Percentiles rank a stretch among this genome's conserved stretches.
Conservation (phyloP, 257 asterid species). For the Coffea eugenioides region DNA sequence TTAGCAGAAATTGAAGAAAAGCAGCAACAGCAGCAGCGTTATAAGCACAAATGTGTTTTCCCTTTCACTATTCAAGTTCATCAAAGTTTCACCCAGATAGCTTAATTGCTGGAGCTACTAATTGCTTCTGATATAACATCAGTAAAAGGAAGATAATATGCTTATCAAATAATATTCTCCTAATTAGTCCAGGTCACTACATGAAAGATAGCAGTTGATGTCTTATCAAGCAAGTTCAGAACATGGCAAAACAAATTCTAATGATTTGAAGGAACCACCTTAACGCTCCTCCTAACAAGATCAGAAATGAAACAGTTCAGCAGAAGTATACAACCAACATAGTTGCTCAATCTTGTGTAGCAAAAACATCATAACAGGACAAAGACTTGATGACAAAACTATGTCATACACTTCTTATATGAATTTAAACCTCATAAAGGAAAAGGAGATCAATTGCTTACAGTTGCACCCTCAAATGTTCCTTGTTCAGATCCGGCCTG, state of each 20-base stretch:
- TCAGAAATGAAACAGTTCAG: not conserved
- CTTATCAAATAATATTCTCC: not conserved
- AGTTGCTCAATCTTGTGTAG: not conserved
- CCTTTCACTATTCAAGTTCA: not conserved
- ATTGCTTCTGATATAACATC: not conserved
- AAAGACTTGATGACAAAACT: not conserved
- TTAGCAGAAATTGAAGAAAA: not conserved
- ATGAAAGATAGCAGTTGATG: not conserved
- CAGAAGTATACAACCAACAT: not conserved
- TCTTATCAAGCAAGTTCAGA: not conserved
- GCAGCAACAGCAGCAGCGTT: not conserved
- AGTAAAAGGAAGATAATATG: not conserved
- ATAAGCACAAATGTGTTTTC: not conserved
- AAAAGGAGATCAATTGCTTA: constrained; percentile 34
- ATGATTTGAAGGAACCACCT: not conserved
- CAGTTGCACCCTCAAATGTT: constrained; percentile 97
- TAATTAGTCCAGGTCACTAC: not conserved
- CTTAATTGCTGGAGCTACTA: not conserved
- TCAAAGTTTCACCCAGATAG: not conserved
- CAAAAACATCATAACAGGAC: not conserved
- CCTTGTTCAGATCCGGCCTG: constrained; percentile 96
- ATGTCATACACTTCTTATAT: not conserved
- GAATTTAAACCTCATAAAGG: not conserved
- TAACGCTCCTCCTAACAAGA: not conserved
- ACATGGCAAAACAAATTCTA: not conserved